Base-by-base conservation (phyloP, 2,329 filamentous ascomycete species). In the Ophiosphaerella herpotricha region DNA sequence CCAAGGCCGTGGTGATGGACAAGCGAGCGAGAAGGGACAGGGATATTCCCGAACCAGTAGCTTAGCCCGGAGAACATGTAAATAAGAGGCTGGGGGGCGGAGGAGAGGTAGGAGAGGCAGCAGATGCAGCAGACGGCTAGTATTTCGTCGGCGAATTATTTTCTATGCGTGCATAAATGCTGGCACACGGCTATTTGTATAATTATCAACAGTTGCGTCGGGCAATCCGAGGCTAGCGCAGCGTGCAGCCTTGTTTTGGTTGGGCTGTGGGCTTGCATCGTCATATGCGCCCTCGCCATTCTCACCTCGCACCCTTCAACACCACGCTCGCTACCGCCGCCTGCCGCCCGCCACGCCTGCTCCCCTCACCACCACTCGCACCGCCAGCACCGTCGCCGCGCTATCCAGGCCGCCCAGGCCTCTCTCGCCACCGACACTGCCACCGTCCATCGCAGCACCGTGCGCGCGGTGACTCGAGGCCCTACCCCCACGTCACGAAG, bases 51-150 rank as follows among this genome's bases (percentile, higher is more conserved):
- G 29, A 16, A 29, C n/a, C 34, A 31, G 44, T 24, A 23, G 39
- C 39, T 31, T 33, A 21, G 40, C 39, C 37, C 49, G 42, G 46
- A 46, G 18, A 40, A 46, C 34, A 39, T 16, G 47, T 50, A 44
- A 52, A 46, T 48, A 50, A 45, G 47, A 48, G 51, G 53, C 46
- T 54, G 52, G 42, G 24, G 26, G 29, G 43, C 43, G 40, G 41
- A 47, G 24, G 24, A 21, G 18, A 21, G 9, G 33, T 14, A 18
- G 13, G 31, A 23, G 18, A 18, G 11, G 33, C n/a, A 9, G 21
- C 4, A 14, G 23, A 18, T n/a, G 33, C n/a, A 9, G 21, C 4
- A 14, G 23, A 21, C 23, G 24, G 33, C 11, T 4, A 16, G n/a
- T 5, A 33, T n/a, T 13, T n/a, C 13, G 6, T 14, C 6, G n/a